Base-by-base conservation (phyloP, 2,329 filamentous ascomycete genomes). In the Diplodia mutila region DNA sequence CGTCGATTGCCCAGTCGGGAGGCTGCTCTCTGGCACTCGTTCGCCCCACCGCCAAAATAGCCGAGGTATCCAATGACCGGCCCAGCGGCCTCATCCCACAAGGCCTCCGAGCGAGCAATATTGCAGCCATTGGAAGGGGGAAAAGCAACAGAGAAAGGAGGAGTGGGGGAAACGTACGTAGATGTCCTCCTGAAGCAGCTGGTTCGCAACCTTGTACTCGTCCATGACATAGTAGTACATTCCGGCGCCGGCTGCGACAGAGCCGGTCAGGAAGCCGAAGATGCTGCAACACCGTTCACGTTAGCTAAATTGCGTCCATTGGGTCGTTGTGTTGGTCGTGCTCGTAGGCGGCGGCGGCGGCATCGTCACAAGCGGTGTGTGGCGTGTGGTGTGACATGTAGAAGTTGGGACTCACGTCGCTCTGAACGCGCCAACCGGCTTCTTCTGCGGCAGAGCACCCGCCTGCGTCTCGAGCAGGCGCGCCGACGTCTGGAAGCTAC, bases 171-270 rank as follows among this genome's bases (percentile, higher is more conserved):
- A 66, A 90, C 92, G 80, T 87, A 97, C 94, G 81, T 94, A 94
- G 79, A 98, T 97, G 81, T 98, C 94, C 82, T 97, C 93, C 69
- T 90, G 94, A 81, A 98, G 84, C 76, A 97, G 86, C 82, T 97
- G 92, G 83, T 97, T 98, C 73, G 93, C 92, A 52, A 93, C 85
- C 82, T 93, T 93, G 85, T 97, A 98, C 80, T 98, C 94, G 78
- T 94, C 89, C 74, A 98, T 83, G 72, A 97, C 87, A 80, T 98
- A 98, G 79, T 92, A 93, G 83, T 97, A 98, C 74, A 96, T 91
- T 68, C 88, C 90, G 64, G 86, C 87, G 74, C 93, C 93, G 53
- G 94, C 90, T 64, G 93, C 84, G 55, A 91, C 90, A 70, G 91
- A 89, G 72, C 94, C 94, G 71, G 95, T 85, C 61, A 98, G 89